Base-by-base conservation (phyloP, 1,284 basidiomycete species). In the Sutorius eximius region DNA sequence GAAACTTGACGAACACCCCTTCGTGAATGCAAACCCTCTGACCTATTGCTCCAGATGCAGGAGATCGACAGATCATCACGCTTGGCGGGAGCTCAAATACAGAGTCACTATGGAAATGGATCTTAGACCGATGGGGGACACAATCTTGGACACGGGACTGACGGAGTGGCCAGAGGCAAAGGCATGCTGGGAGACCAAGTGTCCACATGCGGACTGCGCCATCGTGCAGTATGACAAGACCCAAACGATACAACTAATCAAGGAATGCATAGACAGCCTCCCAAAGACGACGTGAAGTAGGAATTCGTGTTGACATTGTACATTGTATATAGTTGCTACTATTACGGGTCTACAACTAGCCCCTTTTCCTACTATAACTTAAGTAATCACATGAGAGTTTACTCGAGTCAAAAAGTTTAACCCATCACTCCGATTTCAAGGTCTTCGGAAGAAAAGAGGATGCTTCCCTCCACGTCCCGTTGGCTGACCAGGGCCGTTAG, bases 71-170 rank as follows among this genome's bases (percentile, higher is more conserved):
- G 79, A 82, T 58, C 83, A 86, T 64, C 75, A 78, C 56, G 81
- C 82, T 6, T 85, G 85, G 85, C 74, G 82, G 61, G 81, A 84
- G 64, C 74, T 86, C 53, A 85, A 84, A 65, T 74, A 79, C 60
- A 76, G 68, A 44, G 77, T 85, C 52, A 64, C 80, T 9, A 60
- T 75, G 52, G 84, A 85, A 73, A 80, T 86, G 71, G 83, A 86
- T 57, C 59, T 61, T 3, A 75, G 82, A 15, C 81, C 85, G 5
- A 68, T 79, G 20, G 84, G 83, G 3, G 84, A 86, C 59, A 82
- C 80, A 5, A 71, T 86, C 36, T 46, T 77, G 53, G 73, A 77
- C 18, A 46, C 56, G 3, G 83, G 83, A 4, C 65, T 85, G 51
- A 62, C 66, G 20, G 75, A 77, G 34, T 86, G 84, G 84, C 67